Base-by-base conservation (phyloP, 2,329 filamentous ascomycete species). In the Bipolaris oryzae region DNA sequence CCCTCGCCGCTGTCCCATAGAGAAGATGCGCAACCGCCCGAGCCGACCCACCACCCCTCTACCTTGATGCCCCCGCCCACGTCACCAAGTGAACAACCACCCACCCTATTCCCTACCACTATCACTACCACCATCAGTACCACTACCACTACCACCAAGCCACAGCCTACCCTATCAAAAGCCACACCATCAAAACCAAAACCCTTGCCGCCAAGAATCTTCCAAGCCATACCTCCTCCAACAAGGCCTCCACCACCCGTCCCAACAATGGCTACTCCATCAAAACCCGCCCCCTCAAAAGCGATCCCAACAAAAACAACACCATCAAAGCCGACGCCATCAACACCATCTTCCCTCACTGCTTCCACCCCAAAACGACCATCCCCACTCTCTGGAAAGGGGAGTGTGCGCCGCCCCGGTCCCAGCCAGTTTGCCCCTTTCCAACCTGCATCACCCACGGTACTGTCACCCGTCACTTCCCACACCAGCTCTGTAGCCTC, bases 1-100 rank as follows among this genome's bases (percentile, higher is more conserved):
- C 60, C 60, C 15, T 57, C 55, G 39, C 70, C 71, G 7, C 60
- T 74, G 3, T 74, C 69, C 57, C 68, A 63, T 58, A 65, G 57
- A 50, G 55, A 58, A 25, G 64, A 46, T 42, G 55, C 60, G n/a
- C 50, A 58, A 23, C 62, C 62, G 25, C 57, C 67, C n/a, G 45
- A 50, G 53, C 56, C 55, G 59, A 53, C 41, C 39, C 42, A 45
- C 46, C 46, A 43, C 47, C 46, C 53, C 39, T 44, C 42, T 13
- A 41, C 38, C 34, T 9, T 35, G 13, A 23, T 39, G 41, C 7
- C 31, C 31, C 34, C 41, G 25, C 37, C 43, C 54, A 48, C 54
- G 33, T 57, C 54, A 44, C 54, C 49, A 44, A 23, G 39, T 11
- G 23, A 44, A 33, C 44, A 28, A 43, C 34, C 50, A 48, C 39